Evolutionary conservation across 1,284 basidiomycete species (phyloP).

Genomic region (Microbotryum violaceum): DNA sequence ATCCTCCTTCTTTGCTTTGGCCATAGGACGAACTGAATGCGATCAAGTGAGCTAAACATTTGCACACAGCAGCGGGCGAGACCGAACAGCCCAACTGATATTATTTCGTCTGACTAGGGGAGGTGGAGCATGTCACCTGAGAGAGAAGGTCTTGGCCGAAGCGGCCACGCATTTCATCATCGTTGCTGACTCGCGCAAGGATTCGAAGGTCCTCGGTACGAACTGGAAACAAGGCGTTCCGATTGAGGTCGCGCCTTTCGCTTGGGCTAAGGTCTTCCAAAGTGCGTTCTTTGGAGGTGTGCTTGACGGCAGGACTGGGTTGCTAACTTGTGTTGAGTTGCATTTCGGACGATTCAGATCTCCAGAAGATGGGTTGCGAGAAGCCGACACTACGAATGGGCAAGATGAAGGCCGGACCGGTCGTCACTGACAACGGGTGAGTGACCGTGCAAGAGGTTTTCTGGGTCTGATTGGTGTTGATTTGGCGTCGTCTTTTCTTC

Average conservation of each 20-base stretch:
- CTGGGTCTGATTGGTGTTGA: background rate
- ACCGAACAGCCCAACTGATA: background rate
- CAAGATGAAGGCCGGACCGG: conserved; percentile 60
- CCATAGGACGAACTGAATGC: conserved; percentile 60
- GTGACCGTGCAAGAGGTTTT: background rate
- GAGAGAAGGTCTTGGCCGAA: conserved; percentile 92
- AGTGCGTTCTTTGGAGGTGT: conserved; percentile 15
- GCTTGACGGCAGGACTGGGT: background rate
- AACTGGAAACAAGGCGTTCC: conserved; percentile 83
- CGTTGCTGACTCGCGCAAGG: conserved; percentile 91
- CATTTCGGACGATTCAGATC: conserved; percentile 35
- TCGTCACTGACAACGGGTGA: conserved; percentile 76
- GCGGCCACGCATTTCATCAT: conserved; percentile 89
- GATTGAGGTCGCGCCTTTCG: conserved; percentile 93
- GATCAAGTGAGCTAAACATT: conserved; percentile 55
- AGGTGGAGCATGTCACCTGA: conserved; percentile 85
- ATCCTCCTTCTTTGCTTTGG: conserved; percentile 23
- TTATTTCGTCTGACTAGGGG: conserved; percentile 45
- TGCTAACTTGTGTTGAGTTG: background rate
- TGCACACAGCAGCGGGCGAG: background rate
- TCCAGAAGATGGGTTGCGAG: conserved; percentile 51
- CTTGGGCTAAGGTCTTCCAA: conserved; percentile 63
- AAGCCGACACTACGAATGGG: conserved; percentile 67
- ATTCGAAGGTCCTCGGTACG: conserved; percentile 71
- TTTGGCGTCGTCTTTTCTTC: background rate